Percentiles rank a stretch among this genome's conserved stretches.
These are phyloP conservation scores for Daldinia eschscholtzii DNA, from an alignment of 2,329 filamentous ascomycete genomes.

Conservation along the genomic window DNA sequence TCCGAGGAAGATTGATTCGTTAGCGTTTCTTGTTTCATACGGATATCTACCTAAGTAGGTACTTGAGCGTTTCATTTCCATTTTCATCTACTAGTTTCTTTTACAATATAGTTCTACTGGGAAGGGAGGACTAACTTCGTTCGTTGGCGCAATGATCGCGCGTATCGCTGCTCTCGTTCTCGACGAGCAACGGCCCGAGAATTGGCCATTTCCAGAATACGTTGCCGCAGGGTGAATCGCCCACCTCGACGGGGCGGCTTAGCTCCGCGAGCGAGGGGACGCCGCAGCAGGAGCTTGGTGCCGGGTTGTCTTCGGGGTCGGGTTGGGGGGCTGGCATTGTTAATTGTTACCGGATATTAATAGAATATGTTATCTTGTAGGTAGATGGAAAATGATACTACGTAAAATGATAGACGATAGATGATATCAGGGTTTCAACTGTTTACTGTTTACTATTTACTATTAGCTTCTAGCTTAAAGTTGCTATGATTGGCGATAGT, in stretches of 20 bases:
- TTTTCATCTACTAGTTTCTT: background rate
- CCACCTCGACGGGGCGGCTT: slow-evolving; percentile 60
- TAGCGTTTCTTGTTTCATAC: background rate
- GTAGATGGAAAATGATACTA: background rate
- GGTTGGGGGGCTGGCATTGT: slow-evolving; percentile 37
- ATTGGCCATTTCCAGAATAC: slow-evolving; percentile 72
- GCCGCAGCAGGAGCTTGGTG: slow-evolving; percentile 56
- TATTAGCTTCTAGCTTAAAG: background rate
- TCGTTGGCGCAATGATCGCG: slow-evolving; percentile 85
- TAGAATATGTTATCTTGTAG: background rate
- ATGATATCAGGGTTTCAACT: background rate
- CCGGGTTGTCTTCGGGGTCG: slow-evolving; percentile 56
- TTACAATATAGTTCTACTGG: too few species aligned
- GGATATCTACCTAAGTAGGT: too few species aligned
- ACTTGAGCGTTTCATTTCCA: too few species aligned
- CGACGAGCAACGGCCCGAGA: slow-evolving; percentile 76
- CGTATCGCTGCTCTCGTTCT: slow-evolving; percentile 80
- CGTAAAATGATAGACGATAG: background rate
- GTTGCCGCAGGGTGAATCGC: slow-evolving; percentile 50
- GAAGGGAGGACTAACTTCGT: slow-evolving; percentile 64
- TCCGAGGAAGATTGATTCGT: background rate
- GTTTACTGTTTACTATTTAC: background rate
- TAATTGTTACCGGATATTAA: background rate
- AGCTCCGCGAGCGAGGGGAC: slow-evolving; percentile 54
- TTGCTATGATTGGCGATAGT: slow-evolving; percentile 2